Base-by-base conservation (phyloP, 1,284 basidiomycete genomes). In the Apiotrichum montevideense region DNA sequence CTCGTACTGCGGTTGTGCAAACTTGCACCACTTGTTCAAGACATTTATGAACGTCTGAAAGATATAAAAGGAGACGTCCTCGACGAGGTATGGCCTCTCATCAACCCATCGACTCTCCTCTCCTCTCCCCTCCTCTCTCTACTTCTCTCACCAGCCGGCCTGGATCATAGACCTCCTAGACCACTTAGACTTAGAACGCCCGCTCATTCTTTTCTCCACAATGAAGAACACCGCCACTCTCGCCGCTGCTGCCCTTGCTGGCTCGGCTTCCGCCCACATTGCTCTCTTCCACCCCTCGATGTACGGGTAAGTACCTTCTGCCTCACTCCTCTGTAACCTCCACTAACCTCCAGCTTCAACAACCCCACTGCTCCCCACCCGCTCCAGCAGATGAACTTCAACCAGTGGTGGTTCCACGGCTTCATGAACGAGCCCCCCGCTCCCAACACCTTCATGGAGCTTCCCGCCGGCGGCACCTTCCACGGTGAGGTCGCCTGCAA, bases 341-440 rank as follows among this genome's bases (percentile, higher is more conserved):
- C 21, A 21, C 21, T 21, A 21, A 21, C 21, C 21, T 21, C 21
- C 21, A 21, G 21, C 21, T 21, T 21, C 21, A 21, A 21, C 21
- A 21, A 21, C 21, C 21, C 21, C 21, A 21, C 45, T 10, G 14
- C 45, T 8, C 14, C 84, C 35, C 75, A 79, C 4, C 86, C 86
- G 2, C 78, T 87, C 6, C 77, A 75, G 45, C 66, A 81, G 65
- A 73, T 80, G 65, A 66, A 79, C 3, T 87, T 86, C 68, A 62
- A 80, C 33, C 66, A 85, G 59, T 87, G 86, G 86, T 88, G 86
- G 86, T 84, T 87, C 74, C 74, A 76, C 58, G 71, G 69, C n/a
- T 64, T 70, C 53, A 69, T 71, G 52, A 58, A 68, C 58, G 52
- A 61, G 13, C 73, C 74, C 5, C 70, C 72, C 9, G 54, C 51